Percentiles rank a stretch among this genome's conserved stretches.
Conservation (phyloP, 2,329 filamentous ascomycete species). For the Ustulina deusta region DNA sequence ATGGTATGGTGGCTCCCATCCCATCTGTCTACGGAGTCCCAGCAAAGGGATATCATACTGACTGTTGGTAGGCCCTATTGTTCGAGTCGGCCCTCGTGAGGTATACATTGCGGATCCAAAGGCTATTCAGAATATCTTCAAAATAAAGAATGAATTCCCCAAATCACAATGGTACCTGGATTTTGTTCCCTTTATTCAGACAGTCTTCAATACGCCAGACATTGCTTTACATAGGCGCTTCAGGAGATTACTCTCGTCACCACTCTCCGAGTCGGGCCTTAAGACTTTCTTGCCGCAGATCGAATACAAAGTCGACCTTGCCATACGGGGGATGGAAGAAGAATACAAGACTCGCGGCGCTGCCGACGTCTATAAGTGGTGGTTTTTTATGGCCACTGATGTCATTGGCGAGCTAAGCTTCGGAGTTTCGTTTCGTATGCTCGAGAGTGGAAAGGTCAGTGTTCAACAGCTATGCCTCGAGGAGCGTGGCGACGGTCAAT, state of each 20-base stretch:
- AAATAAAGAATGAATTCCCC: constrained; percentile 44
- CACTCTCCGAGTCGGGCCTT: constrained; percentile 55
- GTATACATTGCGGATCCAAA: constrained; percentile 44
- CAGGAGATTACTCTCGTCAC: constrained; percentile 56
- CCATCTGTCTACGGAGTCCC: not conserved
- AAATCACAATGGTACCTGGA: constrained; percentile 43
- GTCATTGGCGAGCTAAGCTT: constrained; percentile 66
- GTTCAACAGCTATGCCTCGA: no score
- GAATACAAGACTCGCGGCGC: constrained; percentile 55
- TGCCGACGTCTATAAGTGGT: constrained; percentile 66
- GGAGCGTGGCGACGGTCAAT: not conserved
- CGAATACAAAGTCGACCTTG: constrained; percentile 52
- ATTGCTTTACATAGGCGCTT: constrained; percentile 53
- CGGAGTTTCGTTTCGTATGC: constrained; percentile 64
- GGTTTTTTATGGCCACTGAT: constrained; percentile 65
- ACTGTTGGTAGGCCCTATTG: constrained; percentile 43
- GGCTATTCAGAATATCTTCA: constrained; percentile 43
- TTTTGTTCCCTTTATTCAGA: constrained; percentile 41
- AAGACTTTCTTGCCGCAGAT: constrained; percentile 52
- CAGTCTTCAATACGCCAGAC: constrained; percentile 57
- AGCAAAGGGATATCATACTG: not conserved
- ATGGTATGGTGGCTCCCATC: constrained; percentile 36
- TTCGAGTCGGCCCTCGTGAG: constrained; percentile 47
- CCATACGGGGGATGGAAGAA: constrained; percentile 58
- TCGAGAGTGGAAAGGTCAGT: constrained; percentile 62